phyloP scores from a whole-genome alignment of 2,329 filamentous ascomycete genomes.

The Microdochium paspali region DNA sequence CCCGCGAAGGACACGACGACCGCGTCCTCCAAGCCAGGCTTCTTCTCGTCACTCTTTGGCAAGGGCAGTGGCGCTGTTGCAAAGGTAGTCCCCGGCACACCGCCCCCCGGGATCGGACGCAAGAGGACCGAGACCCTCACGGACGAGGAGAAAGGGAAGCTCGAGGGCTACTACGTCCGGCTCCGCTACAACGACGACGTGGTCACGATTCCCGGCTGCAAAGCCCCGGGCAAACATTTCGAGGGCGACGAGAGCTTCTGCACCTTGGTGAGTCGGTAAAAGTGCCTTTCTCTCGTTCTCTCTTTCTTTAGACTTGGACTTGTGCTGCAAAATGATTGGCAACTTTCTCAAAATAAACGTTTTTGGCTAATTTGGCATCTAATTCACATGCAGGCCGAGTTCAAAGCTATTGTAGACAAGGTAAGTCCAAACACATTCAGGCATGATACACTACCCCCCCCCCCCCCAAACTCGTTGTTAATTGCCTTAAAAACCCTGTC shows the following conservation, averaged over 20 bases:
- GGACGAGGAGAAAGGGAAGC: slow-evolving; percentile 42
- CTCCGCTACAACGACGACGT: slow-evolving; percentile 84
- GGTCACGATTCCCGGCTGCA: slow-evolving; percentile 76
- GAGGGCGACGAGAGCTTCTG: slow-evolving; percentile 84
- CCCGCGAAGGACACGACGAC: slow-evolving; percentile 5
- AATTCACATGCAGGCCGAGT: slow-evolving; percentile 52
- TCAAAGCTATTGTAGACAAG: slow-evolving; percentile 86
- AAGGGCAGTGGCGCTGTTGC: slow-evolving; percentile 9
- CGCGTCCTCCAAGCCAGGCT: slow-evolving; percentile 11
- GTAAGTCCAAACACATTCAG: no score
- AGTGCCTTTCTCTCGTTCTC: not conserved
- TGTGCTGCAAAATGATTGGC: no score
- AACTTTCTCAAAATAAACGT: no score
- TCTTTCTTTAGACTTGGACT: not conserved
- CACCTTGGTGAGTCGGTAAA: slow-evolving; percentile 55
- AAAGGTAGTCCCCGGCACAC: slow-evolving; percentile 14
- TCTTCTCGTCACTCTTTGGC: slow-evolving; percentile 22
- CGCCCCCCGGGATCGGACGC: slow-evolving; percentile 45
- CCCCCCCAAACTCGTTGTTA: not conserved
- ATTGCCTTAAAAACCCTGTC: no score
- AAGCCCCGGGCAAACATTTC: slow-evolving; percentile 67
- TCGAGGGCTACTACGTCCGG: slow-evolving; percentile 78
- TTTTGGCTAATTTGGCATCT: slow-evolving; percentile 4
- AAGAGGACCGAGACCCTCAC: slow-evolving; percentile 47
- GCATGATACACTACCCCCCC: not conserved